Base-by-base conservation (phyloP, 768 basidiomycete genomes). In the Lentinus brumalis region DNA sequence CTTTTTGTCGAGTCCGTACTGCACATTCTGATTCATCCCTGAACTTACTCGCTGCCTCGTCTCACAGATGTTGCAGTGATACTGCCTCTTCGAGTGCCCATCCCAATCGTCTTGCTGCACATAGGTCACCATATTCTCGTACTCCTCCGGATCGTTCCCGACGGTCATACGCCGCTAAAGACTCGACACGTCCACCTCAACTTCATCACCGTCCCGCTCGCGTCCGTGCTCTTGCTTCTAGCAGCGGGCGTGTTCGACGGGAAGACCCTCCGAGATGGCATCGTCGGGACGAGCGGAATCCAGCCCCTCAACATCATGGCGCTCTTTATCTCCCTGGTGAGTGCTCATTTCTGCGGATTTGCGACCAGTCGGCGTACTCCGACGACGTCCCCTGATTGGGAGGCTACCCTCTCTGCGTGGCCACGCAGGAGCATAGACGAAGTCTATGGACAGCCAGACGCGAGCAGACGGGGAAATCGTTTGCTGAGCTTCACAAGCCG, bases 261-360 rank as follows among this genome's bases (percentile, higher is more conserved):
- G 0, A 31, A 63, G 0, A 84, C 81, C 10, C 81, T 96, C 41
- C 81, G 87, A 15, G 75, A 83, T 60, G 96, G 96, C 1, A 92
- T 96, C 54, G 85, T 96, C 11, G 90, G 90, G 6, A 79, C 81
- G 0, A 87, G 88, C 60, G 89, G 89, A 4, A 83, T 98, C 29
- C 85, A 90, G 65, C 96, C 96, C 0, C 92, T 95, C 69, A 92
- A 97, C 71, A 95, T 98, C 64, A 84, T 98, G 72, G 92, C 93
- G 29, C 77, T 98, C 1, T 98, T 98, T 76, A 86, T 94, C 67
- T 92, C 91, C 3, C 79, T 97, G 51, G 94, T 74, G 45, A 42
- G 69, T 78, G 21, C 21, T 26, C 21, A 1, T 26, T 26, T 1
- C 21, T 26, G 21, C 21, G 21, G 21, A 1, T 26, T 26, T 26